Base-by-base conservation (phyloP, 257 asterid species). In the Scutellaria baicalensis region DNA sequence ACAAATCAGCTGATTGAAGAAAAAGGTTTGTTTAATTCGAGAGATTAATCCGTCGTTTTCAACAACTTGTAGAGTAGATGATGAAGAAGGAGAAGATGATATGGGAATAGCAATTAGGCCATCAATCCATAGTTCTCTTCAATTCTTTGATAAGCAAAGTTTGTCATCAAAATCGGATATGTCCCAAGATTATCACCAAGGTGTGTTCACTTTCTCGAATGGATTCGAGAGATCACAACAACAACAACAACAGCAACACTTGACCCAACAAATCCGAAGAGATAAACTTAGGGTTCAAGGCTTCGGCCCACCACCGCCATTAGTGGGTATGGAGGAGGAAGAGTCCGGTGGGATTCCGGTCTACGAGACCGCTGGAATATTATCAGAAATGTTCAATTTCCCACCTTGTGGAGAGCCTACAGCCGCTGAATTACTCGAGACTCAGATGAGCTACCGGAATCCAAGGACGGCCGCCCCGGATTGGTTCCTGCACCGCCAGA, bases 121-220 rank as follows among this genome's bases (percentile, higher is more conserved):
- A 38, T 38, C 79, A 1, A 27, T 27, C 33, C n/a, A n/a, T n/a
- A 27, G 4, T 27, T 27, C 33, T 35, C 55, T 45, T 49, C 54
- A 75, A 70, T 69, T 69, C 49, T 23, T 48, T 11, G 64, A 80
- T 16, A 74, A 79, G 67, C 62, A 56, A 12, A 72, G 62, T 20
- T 16, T 20, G 21, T 45, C 35, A 54, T 5, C 45, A 2, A 67
- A 65, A 70, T 81, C 90, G n/a, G n/a, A n/a, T 76, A 91, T 91
- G 99, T 93, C 99, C 81, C 89, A 89, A 81, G 96, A 89, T 66
- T 89, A 85, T 75, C 93, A 90, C 11, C 96, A 84, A 68, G 85
- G 88, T 44, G 61, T 84, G 60, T 87, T 82, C 59, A 82, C 77
- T 77, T 93, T 91, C 92, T 83, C 89, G 59, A 85, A 88, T 84